Conservation (phyloP, 2,329 filamentous ascomycete genomes). For the Monosporascus ibericus region DNA sequence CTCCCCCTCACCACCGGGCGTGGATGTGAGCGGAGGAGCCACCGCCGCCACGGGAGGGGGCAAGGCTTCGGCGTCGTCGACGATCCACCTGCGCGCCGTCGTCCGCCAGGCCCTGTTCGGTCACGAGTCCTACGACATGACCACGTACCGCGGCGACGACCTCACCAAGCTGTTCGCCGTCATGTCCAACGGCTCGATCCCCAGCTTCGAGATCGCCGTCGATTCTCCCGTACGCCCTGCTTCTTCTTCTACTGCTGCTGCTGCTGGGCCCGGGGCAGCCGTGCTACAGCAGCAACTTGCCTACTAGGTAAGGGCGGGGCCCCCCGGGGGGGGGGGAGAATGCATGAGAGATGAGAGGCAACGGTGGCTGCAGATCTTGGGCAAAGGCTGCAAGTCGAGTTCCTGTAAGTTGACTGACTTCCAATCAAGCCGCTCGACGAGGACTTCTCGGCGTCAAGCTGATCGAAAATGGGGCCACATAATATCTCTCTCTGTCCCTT, state of each 20-base stretch:
- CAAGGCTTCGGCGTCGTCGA: neutral
- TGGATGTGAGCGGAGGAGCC: too few relatives aligned
- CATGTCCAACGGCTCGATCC: constrained; percentile 12
- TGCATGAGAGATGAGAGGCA: neutral
- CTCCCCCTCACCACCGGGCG: too few relatives aligned
- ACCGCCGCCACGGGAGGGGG: too few relatives aligned
- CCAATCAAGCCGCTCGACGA: too few relatives aligned
- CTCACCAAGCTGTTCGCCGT: constrained; percentile 19
- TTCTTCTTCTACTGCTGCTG: neutral
- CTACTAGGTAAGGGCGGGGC: neutral
- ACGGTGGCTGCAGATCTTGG: too few relatives aligned
- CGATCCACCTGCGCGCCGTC: constrained; percentile 11
- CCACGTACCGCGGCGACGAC: constrained; percentile 22
- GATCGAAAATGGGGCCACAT: neutral
- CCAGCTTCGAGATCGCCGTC: constrained; percentile 23
- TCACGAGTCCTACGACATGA: constrained; percentile 23
- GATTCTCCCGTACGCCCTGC: constrained; percentile 5
- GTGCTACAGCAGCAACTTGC: neutral
- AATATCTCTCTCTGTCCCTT: neutral
- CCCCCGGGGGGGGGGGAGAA: neutral
- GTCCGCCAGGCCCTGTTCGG: constrained; percentile 18
- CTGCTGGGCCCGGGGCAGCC: neutral
- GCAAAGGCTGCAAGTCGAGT: too few relatives aligned
- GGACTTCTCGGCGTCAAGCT: too few relatives aligned
- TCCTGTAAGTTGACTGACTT: too few relatives aligned